phyloP scores from a whole-genome alignment of 176 grass and related monocot genomes.

The Juncus inflexus region DNA sequence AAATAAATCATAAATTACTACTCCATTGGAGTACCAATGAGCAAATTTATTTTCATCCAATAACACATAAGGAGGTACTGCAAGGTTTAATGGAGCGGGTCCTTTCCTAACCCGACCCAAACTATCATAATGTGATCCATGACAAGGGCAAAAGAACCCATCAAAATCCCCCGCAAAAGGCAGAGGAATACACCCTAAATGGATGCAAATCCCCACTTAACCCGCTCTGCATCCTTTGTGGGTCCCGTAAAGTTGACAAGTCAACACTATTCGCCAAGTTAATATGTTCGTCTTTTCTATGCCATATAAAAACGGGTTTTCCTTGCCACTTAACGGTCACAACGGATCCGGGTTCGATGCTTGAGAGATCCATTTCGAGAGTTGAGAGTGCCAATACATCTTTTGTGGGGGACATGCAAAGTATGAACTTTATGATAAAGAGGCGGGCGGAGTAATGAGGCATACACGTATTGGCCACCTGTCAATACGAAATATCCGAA shows the following conservation, averaged over 20 bases:
- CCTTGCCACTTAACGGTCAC: conserved; percentile 87
- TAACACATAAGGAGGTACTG: conserved; percentile 67
- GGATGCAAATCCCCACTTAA: conserved; percentile 78
- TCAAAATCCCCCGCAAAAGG: conserved; percentile 71
- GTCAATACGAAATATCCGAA: conserved; percentile 88
- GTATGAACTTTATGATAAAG: conserved; percentile 67
- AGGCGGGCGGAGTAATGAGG: conserved; percentile 65
- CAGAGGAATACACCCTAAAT: conserved; percentile 74
- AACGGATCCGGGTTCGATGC: conserved; percentile 67
- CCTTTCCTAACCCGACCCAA: conserved; percentile 80
- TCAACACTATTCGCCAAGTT: conserved; percentile 78
- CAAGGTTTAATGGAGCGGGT: conserved; percentile 72
- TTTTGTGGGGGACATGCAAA: conserved; percentile 76
- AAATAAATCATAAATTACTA: conserved; percentile 1
- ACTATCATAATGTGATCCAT: conserved; percentile 77
- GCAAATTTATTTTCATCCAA: conserved; percentile 73
- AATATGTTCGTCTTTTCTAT: conserved; percentile 60
- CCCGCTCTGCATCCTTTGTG: conserved; percentile 61
- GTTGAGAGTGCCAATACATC: conserved; percentile 73
- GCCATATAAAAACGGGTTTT: conserved; percentile 85
- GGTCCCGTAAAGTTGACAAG: conserved; percentile 50
- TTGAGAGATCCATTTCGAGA: conserved; percentile 72
- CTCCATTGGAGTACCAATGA: conserved; percentile 32
- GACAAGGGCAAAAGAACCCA: conserved; percentile 82
- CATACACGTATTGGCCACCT: conserved; percentile 74